Evolutionary conservation across 805 yeast genomes (phyloP).

Genomic region (Candida insectalens): DNA sequence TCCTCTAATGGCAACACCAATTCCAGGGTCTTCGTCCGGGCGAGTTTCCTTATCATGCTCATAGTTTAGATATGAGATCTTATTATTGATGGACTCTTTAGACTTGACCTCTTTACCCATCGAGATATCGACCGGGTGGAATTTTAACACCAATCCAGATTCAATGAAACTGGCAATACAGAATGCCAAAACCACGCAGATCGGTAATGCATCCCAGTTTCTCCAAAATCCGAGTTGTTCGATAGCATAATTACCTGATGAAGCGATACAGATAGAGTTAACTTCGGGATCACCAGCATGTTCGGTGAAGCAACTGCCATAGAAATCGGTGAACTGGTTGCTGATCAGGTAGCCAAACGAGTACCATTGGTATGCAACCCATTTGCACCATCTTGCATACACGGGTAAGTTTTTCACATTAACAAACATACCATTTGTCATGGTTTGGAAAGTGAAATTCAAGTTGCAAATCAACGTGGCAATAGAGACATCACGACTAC

Average conservation of each 20-base stretch:
- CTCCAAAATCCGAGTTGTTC: conserved; percentile 48
- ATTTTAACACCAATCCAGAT: conserved; percentile 37
- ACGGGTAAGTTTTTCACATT: conserved; percentile 71
- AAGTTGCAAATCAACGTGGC: conserved; percentile 55
- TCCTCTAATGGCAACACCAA: conserved; percentile 12
- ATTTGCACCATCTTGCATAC: conserved; percentile 79
- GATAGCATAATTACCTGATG: conserved; percentile 46
- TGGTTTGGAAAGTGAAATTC: conserved; percentile 60
- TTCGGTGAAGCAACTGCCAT: conserved; percentile 44
- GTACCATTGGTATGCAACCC: conserved; percentile 69
- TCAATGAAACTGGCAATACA: conserved; percentile 40
- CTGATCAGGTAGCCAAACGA: conserved; percentile 61
- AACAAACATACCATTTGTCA: conserved; percentile 76
- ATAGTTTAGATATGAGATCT: not conserved
- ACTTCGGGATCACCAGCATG: conserved; percentile 19
- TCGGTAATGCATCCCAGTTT: conserved; percentile 59
- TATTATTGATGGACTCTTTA: conserved; percentile 1
- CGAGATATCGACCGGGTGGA: conserved; percentile 41
- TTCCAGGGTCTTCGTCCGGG: not conserved
- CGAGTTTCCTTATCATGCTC: not conserved
- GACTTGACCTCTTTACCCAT: conserved; percentile 30
- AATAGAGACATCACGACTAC: conserved; percentile 50
- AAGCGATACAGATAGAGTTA: conserved; percentile 33
- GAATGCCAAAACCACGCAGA: conserved; percentile 51
- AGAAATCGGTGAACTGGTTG: conserved; percentile 54